phyloP scores from a whole-genome alignment of 2,329 filamentous ascomycete species.

The Rutstroemia sp. region DNA sequence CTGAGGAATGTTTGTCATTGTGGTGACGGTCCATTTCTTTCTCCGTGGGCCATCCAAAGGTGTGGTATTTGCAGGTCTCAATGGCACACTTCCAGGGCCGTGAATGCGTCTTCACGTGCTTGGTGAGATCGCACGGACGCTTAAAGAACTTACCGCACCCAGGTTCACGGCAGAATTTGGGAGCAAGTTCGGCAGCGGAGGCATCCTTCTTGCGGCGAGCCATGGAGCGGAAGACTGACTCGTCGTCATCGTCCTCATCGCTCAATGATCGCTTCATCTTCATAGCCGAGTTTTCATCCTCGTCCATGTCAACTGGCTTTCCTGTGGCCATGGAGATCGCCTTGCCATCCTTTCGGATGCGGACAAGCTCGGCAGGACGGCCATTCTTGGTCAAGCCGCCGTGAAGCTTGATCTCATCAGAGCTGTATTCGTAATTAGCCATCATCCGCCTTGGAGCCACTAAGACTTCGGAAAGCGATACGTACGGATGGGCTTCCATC shows the following conservation, averaged over 20 bases:
- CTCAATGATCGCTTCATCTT: slow-evolving; percentile 60
- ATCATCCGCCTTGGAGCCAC: background rate
- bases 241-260: slow-evolving; percentile 68
- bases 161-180: slow-evolving; percentile 66
- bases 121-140: slow-evolving; percentile 92
- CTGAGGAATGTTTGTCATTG: slow-evolving; percentile 87
- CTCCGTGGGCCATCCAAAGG: slow-evolving; percentile 90
- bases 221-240: slow-evolving; percentile 85
- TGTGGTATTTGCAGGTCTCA: slow-evolving; percentile 78
- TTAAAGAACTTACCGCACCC: slow-evolving; percentile 90
- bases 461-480: slow-evolving; percentile 16
- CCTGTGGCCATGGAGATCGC: slow-evolving; percentile 71
- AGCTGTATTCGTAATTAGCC: slow-evolving; percentile 34
- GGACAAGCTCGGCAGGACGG: slow-evolving; percentile 74
- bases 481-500: slow-evolving; percentile 53
- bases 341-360: slow-evolving; percentile 69
- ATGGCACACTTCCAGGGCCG: slow-evolving; percentile 91
- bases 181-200: slow-evolving; percentile 73
- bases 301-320: slow-evolving; percentile 51
- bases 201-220: slow-evolving; percentile 92
- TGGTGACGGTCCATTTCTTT: slow-evolving; percentile 95
- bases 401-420: slow-evolving; percentile 70
- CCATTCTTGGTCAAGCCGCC: slow-evolving; percentile 79
- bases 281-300: slow-evolving; percentile 40
- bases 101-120: slow-evolving; percentile 97